These are phyloP conservation scores for Blumeriella jaapii DNA, from an alignment of 2,329 filamentous ascomycete species.

Conservation along the genomic window DNA sequence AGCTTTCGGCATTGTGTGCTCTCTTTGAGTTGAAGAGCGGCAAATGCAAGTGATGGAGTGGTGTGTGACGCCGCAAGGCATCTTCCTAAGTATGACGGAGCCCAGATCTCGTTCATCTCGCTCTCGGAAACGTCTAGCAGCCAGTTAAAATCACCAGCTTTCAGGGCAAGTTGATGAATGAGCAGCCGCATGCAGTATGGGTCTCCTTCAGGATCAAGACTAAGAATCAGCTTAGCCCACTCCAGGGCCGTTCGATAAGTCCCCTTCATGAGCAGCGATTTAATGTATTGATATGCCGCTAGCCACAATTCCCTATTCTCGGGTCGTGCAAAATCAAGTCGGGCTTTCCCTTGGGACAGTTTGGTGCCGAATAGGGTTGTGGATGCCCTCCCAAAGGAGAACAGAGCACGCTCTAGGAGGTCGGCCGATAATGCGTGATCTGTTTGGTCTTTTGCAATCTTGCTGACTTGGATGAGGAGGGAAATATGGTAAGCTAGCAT, in stretches of 20 bases:
- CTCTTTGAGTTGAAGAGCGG: constrained; percentile 61
- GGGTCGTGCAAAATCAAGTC: constrained; percentile 67
- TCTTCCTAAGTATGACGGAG: neutral
- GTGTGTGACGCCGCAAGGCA: constrained; percentile 50
- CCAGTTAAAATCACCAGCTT: constrained; percentile 64
- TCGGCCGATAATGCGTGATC: constrained; percentile 80
- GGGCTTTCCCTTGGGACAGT: constrained; percentile 65
- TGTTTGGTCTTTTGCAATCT: constrained; percentile 82
- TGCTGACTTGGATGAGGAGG: constrained; percentile 84
- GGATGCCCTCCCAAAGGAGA: constrained; percentile 82
- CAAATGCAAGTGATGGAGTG: constrained; percentile 64
- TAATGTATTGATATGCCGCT: constrained; percentile 78
- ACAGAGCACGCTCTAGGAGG: constrained; percentile 80
- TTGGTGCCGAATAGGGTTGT: constrained; percentile 71
- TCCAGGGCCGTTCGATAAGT: constrained; percentile 89
- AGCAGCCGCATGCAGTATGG: constrained; percentile 74
- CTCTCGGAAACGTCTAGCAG: constrained; percentile 56
- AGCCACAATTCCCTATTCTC: constrained; percentile 93
- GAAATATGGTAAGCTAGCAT: constrained; percentile 72
- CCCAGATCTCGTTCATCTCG: constrained; percentile 32
- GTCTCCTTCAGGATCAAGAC: constrained; percentile 60
- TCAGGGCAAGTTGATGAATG: constrained; percentile 75
- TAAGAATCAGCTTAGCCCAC: constrained; percentile 78
- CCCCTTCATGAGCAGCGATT: constrained; percentile 76
- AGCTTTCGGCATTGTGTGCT: constrained; percentile 50